Percentiles rank a stretch among this genome's conserved stretches.
These are phyloP conservation scores for Stephania cephalantha DNA, from an alignment of 164 flowering plant species.

Conservation along the genomic window DNA sequence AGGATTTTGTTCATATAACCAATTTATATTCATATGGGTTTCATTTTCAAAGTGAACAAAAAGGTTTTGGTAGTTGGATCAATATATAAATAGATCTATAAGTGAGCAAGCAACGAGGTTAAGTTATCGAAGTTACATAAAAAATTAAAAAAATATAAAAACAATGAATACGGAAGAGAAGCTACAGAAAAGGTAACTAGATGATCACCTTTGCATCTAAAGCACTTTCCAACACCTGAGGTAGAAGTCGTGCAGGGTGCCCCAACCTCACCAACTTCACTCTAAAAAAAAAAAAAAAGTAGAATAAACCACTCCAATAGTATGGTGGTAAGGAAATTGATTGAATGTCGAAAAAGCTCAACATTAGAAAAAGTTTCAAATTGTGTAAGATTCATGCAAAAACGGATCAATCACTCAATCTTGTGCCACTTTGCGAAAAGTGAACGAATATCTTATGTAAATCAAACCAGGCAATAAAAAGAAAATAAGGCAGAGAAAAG, in stretches of 20 bases:
- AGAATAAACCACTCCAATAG: not conserved
- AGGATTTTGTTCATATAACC: too few relatives aligned
- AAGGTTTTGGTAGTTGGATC: too few relatives aligned
- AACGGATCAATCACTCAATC: not conserved
- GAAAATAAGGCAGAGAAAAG: not conserved
- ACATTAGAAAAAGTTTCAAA: not conserved
- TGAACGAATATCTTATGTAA: not conserved
- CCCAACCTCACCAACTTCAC: slow-evolving; percentile 94
- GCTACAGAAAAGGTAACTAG: not conserved
- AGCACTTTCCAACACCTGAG: slow-evolving; percentile 97
- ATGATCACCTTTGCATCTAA: slow-evolving; percentile 84
- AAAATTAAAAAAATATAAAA: not conserved
- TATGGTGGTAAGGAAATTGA: not conserved
- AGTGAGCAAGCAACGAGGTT: not conserved
- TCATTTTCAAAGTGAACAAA: too few relatives aligned
- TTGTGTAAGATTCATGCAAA: not conserved
- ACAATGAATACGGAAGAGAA: not conserved
- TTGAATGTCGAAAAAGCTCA: not conserved
- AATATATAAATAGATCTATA: too few relatives aligned
- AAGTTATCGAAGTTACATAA: not conserved
- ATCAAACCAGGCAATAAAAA: not conserved
- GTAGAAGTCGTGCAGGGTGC: slow-evolving; percentile 97
- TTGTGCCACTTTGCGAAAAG: not conserved
- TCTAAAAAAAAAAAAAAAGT: slow-evolving; percentile 29
- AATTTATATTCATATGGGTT: too few relatives aligned